These are phyloP conservation scores for Uronychia binucleata DNA, from an alignment of 73 alveolate species.

Conservation along the genomic window DNA sequence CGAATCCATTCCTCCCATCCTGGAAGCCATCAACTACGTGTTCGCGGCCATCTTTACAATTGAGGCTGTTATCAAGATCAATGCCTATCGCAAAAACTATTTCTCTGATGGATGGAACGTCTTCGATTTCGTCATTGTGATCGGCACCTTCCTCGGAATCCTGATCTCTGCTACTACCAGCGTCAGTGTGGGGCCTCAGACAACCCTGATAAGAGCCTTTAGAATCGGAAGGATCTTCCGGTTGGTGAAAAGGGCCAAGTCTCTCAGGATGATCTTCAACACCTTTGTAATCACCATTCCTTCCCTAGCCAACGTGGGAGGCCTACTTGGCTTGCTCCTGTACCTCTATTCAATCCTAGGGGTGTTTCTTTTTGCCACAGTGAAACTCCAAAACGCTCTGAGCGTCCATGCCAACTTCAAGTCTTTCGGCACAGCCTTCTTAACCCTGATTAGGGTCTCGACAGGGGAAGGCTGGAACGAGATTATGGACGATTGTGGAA, in stretches of 20 bases:
- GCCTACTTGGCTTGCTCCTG: slow-evolving; percentile 32
- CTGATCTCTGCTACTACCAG: slow-evolving; percentile 17
- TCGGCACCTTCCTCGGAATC: slow-evolving; percentile 17
- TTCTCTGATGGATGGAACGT: slow-evolving; percentile 56
- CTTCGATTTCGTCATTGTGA: slow-evolving; percentile 58
- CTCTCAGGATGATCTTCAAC: slow-evolving; percentile 37
- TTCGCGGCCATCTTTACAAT: slow-evolving; percentile 50
- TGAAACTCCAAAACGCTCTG: slow-evolving; percentile 34
- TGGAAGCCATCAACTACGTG: slow-evolving; percentile 32
- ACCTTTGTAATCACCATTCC: slow-evolving; percentile 51
- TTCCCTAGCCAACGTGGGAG: slow-evolving; percentile 56
- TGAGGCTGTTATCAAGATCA: slow-evolving; percentile 45
- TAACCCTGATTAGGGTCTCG: slow-evolving; percentile 12
- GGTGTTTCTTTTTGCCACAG: slow-evolving; percentile 31
- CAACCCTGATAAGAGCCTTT: slow-evolving; percentile 49
- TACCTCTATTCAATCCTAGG: slow-evolving; percentile 44
- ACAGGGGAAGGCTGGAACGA: slow-evolving; percentile 59
- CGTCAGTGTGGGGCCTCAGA: slow-evolving; percentile 22
- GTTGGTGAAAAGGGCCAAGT: slow-evolving; percentile 21
- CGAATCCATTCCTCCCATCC: slow-evolving; percentile 6
- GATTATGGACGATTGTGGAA: slow-evolving; percentile 19
- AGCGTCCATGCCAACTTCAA: slow-evolving; percentile 20
- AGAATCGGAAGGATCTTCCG: slow-evolving; percentile 28
- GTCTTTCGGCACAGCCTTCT: slow-evolving; percentile 21
- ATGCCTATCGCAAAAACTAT: slow-evolving; percentile 28